Evolutionary conservation across 495 filamentous ascomycete genomes (phyloP).

Genomic region (Apodospora peruviana): DNA sequence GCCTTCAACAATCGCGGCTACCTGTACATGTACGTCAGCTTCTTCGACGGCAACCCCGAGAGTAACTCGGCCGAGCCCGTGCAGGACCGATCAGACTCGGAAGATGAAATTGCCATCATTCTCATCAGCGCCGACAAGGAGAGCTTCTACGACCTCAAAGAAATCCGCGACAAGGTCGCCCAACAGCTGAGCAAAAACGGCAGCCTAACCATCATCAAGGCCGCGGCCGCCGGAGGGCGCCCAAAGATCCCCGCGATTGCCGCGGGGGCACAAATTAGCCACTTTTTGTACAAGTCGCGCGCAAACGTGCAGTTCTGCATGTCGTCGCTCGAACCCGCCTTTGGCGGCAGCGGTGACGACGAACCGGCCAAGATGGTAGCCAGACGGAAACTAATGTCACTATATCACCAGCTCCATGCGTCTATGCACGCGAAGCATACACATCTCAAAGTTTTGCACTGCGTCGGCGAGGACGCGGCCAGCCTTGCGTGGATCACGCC

Average conservation of each 20-base stretch:
- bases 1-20: slow-evolving; percentile 98
- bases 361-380: slow-evolving; percentile 44
- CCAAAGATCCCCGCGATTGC: slow-evolving; percentile 65
- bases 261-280: slow-evolving; percentile 70
- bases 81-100: too few species aligned
- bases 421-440: slow-evolving; percentile 75
- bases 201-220: slow-evolving; percentile 66
- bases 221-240: slow-evolving; percentile 65
- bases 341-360: slow-evolving; percentile 29
- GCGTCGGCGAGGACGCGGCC: slow-evolving; percentile 63
- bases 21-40: slow-evolving; percentile 98
- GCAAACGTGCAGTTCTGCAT: slow-evolving; percentile 94
- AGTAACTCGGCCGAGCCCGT: slow-evolving; percentile 2
- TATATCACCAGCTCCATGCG: slow-evolving; percentile 80
- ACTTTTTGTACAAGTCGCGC: slow-evolving; percentile 92
- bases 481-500: slow-evolving; percentile 88
- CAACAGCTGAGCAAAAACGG: slow-evolving; percentile 69
- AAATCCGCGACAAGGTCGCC: slow-evolving; percentile 78
- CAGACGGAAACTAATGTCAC: slow-evolving; percentile 69
- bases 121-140: slow-evolving; percentile 91
- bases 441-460: slow-evolving; percentile 80
- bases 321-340: slow-evolving; percentile 73
- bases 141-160: slow-evolving; percentile 81
- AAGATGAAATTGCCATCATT: slow-evolving; percentile 82
- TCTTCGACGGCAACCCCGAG: slow-evolving; percentile 34